These are phyloP conservation scores for Irineochytrium annulatum DNA, from an alignment of 192 early-diverging fungal species.

Conservation along the genomic window DNA sequence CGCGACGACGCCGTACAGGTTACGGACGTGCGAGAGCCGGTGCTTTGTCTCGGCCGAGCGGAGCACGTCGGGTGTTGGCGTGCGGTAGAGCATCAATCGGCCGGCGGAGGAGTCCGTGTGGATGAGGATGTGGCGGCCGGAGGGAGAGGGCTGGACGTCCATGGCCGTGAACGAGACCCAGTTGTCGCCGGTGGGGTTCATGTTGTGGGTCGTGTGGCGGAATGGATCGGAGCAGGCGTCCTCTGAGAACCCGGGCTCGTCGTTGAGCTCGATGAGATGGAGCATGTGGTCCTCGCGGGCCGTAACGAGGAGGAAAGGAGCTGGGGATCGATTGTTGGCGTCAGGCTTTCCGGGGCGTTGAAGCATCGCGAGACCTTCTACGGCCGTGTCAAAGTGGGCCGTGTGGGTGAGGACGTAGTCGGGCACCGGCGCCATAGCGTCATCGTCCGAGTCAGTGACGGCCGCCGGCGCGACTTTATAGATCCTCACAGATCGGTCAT, in stretches of 20 bases:
- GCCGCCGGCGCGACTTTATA: slow-evolving; percentile 28
- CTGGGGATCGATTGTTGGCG: background rate
- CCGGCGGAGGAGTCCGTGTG: slow-evolving; percentile 69
- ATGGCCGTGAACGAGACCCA: slow-evolving; percentile 82
- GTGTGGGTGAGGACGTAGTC: slow-evolving; percentile 38
- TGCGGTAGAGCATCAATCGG: slow-evolving; percentile 57
- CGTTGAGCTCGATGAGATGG: slow-evolving; percentile 56
- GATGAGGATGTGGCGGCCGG: slow-evolving; percentile 51
- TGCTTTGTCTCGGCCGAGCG: too few species aligned
- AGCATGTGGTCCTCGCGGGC: slow-evolving; percentile 70
- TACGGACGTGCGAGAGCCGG: slow-evolving; percentile 43
- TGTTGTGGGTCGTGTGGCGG: slow-evolving; percentile 40
- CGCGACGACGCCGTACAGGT: slow-evolving; percentile 58
- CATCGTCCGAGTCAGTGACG: background rate
- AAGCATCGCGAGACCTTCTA: slow-evolving; percentile 63
- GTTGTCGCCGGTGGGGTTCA: slow-evolving; percentile 76
- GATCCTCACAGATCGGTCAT: slow-evolving; percentile 64
- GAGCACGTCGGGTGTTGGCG: too few species aligned
- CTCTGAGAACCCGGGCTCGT: background rate
- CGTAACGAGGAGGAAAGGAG: slow-evolving; percentile 51
- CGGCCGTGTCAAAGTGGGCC: slow-evolving; percentile 50
- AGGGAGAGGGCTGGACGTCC: slow-evolving; percentile 54
- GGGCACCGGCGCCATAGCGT: too few species aligned
- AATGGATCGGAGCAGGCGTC: background rate
- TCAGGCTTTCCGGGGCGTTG: slow-evolving; percentile 12